Percentiles rank a stretch among this genome's conserved stretches.
Conservation (phyloP, 768 basidiomycete species). For the Lactifluus subvellereus region DNA sequence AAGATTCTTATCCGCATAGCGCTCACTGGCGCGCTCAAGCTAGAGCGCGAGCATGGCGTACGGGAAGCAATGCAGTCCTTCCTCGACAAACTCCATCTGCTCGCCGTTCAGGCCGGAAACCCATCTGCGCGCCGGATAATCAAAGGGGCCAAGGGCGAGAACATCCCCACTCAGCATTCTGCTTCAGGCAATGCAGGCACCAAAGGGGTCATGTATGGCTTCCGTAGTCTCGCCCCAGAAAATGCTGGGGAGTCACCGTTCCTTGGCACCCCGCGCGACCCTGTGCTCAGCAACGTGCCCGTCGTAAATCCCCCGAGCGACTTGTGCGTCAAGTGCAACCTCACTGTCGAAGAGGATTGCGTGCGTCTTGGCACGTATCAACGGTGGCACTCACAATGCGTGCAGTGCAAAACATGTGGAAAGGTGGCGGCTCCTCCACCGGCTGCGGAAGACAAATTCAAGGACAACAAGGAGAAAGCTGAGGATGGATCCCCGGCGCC, state of each 20-base stretch:
- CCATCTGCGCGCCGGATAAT: conserved; percentile 71
- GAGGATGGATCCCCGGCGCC: conserved; percentile 41
- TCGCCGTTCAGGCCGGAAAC: conserved; percentile 81
- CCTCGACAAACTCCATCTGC: conserved; percentile 86
- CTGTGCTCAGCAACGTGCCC: conserved; percentile 44
- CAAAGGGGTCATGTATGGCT: conserved; percentile 86
- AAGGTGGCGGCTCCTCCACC: conserved; percentile 62
- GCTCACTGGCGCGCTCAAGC: conserved; percentile 88
- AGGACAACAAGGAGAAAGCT: conserved; percentile 42
- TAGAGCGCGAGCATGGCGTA: conserved; percentile 85
- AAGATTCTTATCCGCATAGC: conserved; percentile 99
- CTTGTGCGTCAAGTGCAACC: conserved; percentile 81
- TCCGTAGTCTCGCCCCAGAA: conserved; percentile 86
- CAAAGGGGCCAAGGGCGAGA: conserved; percentile 67
- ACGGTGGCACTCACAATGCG: conserved; percentile 92
- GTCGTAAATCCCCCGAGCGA: conserved; percentile 79
- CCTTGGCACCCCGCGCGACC: conserved; percentile 40
- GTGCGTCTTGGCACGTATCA: conserved; percentile 93
- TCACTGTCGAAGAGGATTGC: conserved; percentile 97
- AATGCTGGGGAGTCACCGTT: conserved; percentile 88
- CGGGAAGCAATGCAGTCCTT: conserved; percentile 82
- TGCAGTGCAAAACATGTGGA: conserved; percentile 80
- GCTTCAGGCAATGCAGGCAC: conserved; percentile 64
- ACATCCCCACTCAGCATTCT: conserved; percentile 31
- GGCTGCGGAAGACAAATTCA: conserved; percentile 49